These are phyloP conservation scores for Aquanectria penicillioides DNA, from an alignment of 2,329 filamentous ascomycete species.

Conservation along the genomic window DNA sequence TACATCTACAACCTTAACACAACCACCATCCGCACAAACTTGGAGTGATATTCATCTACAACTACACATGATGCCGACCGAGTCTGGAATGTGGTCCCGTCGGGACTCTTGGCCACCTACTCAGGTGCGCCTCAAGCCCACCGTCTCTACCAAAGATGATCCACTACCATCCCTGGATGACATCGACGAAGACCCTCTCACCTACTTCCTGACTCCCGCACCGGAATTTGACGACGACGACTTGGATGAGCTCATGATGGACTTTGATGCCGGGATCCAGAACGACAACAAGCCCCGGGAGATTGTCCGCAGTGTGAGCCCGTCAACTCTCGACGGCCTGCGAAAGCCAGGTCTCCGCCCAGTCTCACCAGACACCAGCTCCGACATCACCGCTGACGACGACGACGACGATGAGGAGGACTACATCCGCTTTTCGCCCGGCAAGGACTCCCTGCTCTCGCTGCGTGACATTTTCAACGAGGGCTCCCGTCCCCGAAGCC, in stretches of 20 bases:
- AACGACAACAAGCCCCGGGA: conserved; percentile 56
- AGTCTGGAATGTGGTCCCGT: conserved; percentile 45
- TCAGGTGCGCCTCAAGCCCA: conserved; percentile 58
- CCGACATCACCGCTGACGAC: conserved; percentile 57
- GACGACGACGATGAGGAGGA: conserved; percentile 61
- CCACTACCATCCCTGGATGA: conserved; percentile 57
- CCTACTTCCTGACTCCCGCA: conserved; percentile 65
- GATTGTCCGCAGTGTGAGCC: conserved; percentile 65
- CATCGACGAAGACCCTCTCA: conserved; percentile 64
- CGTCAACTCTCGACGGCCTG: conserved; percentile 64
- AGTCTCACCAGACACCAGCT: conserved; percentile 39
- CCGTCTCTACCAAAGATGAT: conserved; percentile 52
- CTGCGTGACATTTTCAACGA: conserved; percentile 56
- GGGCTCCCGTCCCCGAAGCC: conserved; percentile 46
- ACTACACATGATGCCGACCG: conserved; percentile 50
- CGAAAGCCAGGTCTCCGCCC: conserved; percentile 50
- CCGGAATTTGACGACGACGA: conserved; percentile 55
- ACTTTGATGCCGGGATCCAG: conserved; percentile 68
- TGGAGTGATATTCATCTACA: not conserved
- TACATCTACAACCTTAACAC: conserved; percentile 5
- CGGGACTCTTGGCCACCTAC: conserved; percentile 64
- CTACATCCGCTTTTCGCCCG: conserved; percentile 60
- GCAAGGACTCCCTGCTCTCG: conserved; percentile 52
- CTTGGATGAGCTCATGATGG: conserved; percentile 56
- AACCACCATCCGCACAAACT: not conserved